phyloP scores from a whole-genome alignment of 495 filamentous ascomycete species.

The Penicillium turbatum region DNA sequence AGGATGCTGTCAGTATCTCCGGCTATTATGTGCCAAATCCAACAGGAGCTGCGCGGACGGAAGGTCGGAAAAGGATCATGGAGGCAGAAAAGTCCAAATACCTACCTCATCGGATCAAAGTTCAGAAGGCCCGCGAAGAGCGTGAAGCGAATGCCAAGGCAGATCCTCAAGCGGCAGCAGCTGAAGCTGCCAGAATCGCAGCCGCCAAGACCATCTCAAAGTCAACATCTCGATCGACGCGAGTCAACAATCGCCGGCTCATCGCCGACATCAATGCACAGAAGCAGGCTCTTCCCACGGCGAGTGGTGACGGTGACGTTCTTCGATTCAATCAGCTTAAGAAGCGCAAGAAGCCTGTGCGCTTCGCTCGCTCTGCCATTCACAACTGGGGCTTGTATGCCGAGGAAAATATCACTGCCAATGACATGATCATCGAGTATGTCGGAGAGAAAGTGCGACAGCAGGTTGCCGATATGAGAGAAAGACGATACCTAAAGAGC shows the following conservation, averaged over 20 bases:
- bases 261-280: constrained; percentile 93
- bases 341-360: constrained; percentile 98
- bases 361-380: constrained; percentile 95
- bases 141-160: constrained; percentile 75
- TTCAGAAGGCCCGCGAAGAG: constrained; percentile 83
- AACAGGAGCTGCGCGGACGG: constrained; percentile 82
- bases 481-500: constrained; percentile 86
- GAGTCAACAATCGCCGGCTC: constrained; percentile 89
- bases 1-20: constrained; percentile 58
- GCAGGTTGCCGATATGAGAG: constrained; percentile 91
- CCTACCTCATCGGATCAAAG: constrained; percentile 92
- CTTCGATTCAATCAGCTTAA: constrained; percentile 98
- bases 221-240: constrained; percentile 76
- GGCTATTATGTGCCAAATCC: constrained; percentile 88
- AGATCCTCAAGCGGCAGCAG: constrained; percentile 59
- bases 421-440: constrained; percentile 99
- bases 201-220: constrained; percentile 75
- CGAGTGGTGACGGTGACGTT: constrained; percentile 72
- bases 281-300: constrained; percentile 71
- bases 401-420: constrained; percentile 92
- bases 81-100: constrained; percentile 98
- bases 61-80: constrained; percentile 88
- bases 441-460: constrained; percentile 97
- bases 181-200: constrained; percentile 67
- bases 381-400: constrained; percentile 99